Conservation (phyloP, 2,329 filamentous ascomycete genomes). For the Phyllosticta citriasiana region DNA sequence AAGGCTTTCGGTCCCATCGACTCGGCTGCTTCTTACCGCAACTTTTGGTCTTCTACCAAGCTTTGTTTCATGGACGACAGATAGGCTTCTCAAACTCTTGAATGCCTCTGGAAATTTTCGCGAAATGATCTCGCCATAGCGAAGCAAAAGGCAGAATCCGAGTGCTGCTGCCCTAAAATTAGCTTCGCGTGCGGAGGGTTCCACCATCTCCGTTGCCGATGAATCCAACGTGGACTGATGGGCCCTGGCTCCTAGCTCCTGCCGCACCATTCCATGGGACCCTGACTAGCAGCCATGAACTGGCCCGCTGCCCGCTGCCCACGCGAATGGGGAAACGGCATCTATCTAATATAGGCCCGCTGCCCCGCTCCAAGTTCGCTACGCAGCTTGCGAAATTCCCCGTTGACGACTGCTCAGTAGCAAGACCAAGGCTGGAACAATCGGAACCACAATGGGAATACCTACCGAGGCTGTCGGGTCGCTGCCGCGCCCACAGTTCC, state of each 20-base stretch:
- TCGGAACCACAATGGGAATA: conserved; percentile 9
- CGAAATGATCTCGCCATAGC: neutral
- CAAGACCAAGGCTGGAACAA: neutral
- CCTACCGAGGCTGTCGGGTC: conserved; percentile 12
- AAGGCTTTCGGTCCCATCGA: neutral
- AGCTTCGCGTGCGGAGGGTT: neutral
- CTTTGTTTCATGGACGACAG: neutral
- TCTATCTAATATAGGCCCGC: neutral
- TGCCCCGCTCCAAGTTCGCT: neutral
- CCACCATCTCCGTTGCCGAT: neutral
- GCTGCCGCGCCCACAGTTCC: conserved; percentile 12
- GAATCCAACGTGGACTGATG: neutral
- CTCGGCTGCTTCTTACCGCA: neutral
- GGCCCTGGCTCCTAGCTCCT: neutral
- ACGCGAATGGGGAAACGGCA: neutral
- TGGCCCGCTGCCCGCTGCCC: neutral
- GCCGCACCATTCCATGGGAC: neutral
- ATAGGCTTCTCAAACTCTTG: neutral
- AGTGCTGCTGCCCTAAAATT: neutral
- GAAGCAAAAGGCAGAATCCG: neutral
- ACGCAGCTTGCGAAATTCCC: neutral
- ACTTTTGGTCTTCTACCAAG: neutral
- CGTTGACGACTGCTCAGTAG: neutral
- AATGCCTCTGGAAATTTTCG: neutral
- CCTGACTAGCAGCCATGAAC: neutral